phyloP scores from a whole-genome alignment of 2,329 filamentous ascomycete genomes.

The Pseudogymnoascus sp. region DNA sequence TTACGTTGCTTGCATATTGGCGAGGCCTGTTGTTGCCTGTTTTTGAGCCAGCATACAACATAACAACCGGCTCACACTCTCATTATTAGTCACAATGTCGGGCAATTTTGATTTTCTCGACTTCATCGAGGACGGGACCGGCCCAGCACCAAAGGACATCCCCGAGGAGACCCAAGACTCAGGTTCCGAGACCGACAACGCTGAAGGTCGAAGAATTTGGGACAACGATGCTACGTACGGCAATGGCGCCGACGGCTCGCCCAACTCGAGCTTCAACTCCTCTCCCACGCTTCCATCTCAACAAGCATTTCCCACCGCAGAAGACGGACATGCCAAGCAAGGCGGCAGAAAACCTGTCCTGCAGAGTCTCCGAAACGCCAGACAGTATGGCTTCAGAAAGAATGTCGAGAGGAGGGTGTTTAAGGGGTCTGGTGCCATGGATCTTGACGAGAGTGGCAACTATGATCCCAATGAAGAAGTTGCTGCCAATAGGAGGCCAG shows the following conservation, averaged over 20 bases:
- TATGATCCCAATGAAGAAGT: neutral
- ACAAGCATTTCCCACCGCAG: neutral
- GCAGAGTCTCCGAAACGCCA: neutral
- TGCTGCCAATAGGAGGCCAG: neutral
- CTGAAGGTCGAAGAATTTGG: neutral
- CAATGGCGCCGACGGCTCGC: neutral
- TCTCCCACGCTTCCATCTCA: neutral
- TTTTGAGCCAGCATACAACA: neutral
- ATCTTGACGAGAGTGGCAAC: constrained; percentile 8
- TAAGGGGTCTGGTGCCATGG: neutral
- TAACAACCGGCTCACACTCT: neutral
- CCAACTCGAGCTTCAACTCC: constrained; percentile 2
- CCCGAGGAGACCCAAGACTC: neutral
- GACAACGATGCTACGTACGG: neutral
- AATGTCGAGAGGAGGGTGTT: constrained; percentile 1
- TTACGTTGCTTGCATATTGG: neutral
- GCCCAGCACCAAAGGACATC: neutral
- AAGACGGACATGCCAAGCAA: neutral
- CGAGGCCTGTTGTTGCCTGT: neutral
- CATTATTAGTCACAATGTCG: neutral
- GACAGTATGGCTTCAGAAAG: neutral
- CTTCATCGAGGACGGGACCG: neutral
- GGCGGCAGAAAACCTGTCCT: neutral
- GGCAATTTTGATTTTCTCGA: neutral
- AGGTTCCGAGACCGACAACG: neutral